A percentile compares a stretch with the other conserved stretches of the same genome.
Evolutionary conservation across 2,329 filamentous ascomycete species (phyloP).

Genomic region (Fusarium succisae): DNA sequence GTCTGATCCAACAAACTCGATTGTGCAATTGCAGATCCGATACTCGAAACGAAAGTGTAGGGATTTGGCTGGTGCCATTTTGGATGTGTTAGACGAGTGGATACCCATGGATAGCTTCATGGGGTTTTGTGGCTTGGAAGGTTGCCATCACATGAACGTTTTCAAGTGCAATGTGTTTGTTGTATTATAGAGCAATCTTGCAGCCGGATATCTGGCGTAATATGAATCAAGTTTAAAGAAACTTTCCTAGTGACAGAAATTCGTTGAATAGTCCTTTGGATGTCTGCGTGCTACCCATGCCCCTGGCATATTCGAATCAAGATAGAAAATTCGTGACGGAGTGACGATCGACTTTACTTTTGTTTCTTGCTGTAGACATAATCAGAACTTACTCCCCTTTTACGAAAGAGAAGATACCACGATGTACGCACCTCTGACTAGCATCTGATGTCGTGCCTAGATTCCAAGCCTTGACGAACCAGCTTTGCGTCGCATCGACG

Average conservation of each 20-base stretch:
- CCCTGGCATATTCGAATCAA: not conserved
- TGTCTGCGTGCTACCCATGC: not conserved
- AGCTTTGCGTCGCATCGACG: constrained; percentile 77
- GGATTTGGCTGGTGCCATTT: not conserved
- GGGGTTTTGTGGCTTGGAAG: not conserved
- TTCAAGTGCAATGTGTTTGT: not conserved
- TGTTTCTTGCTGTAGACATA: constrained; percentile 33
- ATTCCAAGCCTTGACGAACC: constrained; percentile 74
- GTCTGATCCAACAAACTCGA: not conserved
- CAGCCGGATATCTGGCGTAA: not conserved
- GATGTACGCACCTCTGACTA: constrained; percentile 28
- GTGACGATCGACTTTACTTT: constrained; percentile 22
- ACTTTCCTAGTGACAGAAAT: not conserved
- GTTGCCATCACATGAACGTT: not conserved
- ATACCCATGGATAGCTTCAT: not conserved
- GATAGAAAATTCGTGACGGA: not conserved
- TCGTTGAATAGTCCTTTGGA: not conserved
- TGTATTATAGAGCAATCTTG: not conserved
- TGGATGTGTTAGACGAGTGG: not conserved
- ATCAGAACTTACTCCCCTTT: constrained; percentile 15
- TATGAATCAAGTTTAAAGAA: not conserved
- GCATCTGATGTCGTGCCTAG: constrained; percentile 51
- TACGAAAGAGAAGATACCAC: not conserved
- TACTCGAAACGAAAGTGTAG: constrained; percentile 4
- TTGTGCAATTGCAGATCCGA: not conserved